Conservation (phyloP, 768 basidiomycete species). For the Leccinum incarnatum region DNA sequence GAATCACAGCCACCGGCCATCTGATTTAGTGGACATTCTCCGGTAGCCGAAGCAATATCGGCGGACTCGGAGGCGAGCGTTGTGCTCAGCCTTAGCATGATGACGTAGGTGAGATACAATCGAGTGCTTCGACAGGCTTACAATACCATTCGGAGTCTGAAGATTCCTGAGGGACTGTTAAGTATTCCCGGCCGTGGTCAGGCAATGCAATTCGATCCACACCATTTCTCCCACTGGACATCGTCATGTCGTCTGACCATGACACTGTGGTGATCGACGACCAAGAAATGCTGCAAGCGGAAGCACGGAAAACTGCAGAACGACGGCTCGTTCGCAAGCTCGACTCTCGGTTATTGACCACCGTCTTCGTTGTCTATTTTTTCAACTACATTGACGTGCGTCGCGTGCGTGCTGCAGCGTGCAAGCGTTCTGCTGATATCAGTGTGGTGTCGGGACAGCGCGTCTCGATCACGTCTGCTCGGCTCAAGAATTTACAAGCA, state of each 20-base stretch:
- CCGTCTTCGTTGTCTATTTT: conserved; percentile 56
- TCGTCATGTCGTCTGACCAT: conserved; percentile 11
- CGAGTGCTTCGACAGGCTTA: not conserved
- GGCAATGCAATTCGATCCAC: not conserved
- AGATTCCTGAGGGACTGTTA: not conserved
- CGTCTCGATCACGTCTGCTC: not conserved
- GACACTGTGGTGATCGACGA: not conserved
- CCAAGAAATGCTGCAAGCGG: not conserved
- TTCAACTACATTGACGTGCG: conserved; percentile 69
- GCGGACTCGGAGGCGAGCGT: not conserved
- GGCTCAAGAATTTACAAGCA: not conserved
- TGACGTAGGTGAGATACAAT: not conserved
- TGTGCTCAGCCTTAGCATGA: not conserved
- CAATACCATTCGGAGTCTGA: not conserved
- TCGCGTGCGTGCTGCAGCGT: not conserved
- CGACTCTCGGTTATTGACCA: conserved; percentile 54
- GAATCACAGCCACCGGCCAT: not conserved
- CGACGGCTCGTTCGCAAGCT: conserved; percentile 49
- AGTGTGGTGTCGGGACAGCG: not conserved
- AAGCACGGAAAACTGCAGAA: conserved; percentile 16
- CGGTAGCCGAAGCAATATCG: too few relatives aligned
- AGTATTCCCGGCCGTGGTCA: not conserved
- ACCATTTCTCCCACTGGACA: not conserved
- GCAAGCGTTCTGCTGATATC: not conserved
- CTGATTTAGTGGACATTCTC: not conserved